phyloP scores from a whole-genome alignment of 805 yeast genomes.

The Jamesozyma spencerorum region DNA sequence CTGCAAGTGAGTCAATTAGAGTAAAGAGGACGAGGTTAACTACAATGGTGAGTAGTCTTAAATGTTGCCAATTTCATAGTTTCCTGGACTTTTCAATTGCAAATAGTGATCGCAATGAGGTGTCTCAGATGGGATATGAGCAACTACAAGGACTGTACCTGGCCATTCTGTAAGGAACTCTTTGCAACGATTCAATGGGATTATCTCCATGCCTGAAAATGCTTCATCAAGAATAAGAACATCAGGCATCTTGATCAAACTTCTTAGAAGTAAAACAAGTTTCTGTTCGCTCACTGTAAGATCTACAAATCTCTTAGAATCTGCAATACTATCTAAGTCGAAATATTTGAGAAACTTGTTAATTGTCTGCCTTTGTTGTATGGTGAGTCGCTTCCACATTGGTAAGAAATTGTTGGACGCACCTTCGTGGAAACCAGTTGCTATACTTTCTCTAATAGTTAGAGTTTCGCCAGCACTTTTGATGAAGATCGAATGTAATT shows the following conservation, averaged over 20 bases:
- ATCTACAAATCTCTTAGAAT: slow-evolving; percentile 38
- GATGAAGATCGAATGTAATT: slow-evolving; percentile 82
- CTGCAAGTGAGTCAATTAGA: neutral
- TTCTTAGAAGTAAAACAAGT: slow-evolving; percentile 62
- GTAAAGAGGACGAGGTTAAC: neutral
- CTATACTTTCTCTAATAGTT: slow-evolving; percentile 46
- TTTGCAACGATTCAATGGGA: slow-evolving; percentile 47
- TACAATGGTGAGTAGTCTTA: no score
- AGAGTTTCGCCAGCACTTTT: slow-evolving; percentile 28
- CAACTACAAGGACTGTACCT: slow-evolving; percentile 70
- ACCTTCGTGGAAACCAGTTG: slow-evolving; percentile 71
- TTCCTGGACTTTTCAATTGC: slow-evolving; percentile 30
- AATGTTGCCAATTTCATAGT: slow-evolving; percentile 24
- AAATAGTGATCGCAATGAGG: slow-evolving; percentile 53
- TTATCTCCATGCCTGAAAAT: slow-evolving; percentile 77
- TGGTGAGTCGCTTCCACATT: slow-evolving; percentile 32
- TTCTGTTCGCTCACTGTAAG: slow-evolving; percentile 69
- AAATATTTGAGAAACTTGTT: slow-evolving; percentile 41
- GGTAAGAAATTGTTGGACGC: slow-evolving; percentile 40
- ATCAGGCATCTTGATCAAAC: slow-evolving; percentile 69
- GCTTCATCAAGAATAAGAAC: slow-evolving; percentile 86
- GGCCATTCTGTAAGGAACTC: slow-evolving; percentile 42
- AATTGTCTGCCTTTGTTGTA: slow-evolving; percentile 28
- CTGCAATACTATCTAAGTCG: slow-evolving; percentile 32
- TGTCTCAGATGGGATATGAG: slow-evolving; percentile 71